These are phyloP conservation scores for Agaricus subrufescens DNA, from an alignment of 768 basidiomycete species.

Conservation along the genomic window DNA sequence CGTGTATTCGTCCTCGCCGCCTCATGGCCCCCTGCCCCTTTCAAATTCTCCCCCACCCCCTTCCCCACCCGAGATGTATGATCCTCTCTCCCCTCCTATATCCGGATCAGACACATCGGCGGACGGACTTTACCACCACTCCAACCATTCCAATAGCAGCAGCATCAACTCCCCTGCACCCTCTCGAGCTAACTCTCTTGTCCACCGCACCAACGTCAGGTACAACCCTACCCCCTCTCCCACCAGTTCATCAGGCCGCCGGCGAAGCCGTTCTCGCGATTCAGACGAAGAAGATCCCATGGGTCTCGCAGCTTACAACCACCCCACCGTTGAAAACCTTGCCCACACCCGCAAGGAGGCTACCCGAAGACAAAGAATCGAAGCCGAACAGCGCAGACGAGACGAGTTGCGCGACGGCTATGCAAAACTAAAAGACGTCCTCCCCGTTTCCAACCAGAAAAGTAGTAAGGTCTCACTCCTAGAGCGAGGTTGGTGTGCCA, in stretches of 20 bases:
- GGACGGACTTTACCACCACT: constrained; percentile 76
- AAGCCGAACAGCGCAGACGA: constrained; percentile 85
- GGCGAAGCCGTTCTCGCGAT: constrained; percentile 70
- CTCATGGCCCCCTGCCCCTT: constrained; percentile 65
- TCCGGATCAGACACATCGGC: constrained; percentile 89
- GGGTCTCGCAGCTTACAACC: constrained; percentile 46
- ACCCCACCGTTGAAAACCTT: constrained; percentile 49
- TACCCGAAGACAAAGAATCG: constrained; percentile 77
- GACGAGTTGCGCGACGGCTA: constrained; percentile 91
- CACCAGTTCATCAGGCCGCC: constrained; percentile 65
- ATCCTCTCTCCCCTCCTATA: constrained; percentile 79
- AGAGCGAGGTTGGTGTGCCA: constrained; percentile 64
- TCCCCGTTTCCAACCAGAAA: constrained; percentile 87
- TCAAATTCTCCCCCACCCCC: constrained; percentile 71
- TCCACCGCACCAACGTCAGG: constrained; percentile 61
- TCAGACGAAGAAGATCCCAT: constrained; percentile 72
- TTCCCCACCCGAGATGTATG: constrained; percentile 70
- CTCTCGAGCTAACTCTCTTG: constrained; percentile 70
- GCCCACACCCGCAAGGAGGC: constrained; percentile 81
- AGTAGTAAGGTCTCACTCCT: constrained; percentile 86
- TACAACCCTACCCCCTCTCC: constrained; percentile 85
- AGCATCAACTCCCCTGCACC: constrained; percentile 76
- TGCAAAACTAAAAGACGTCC: constrained; percentile 79
- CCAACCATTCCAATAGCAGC: constrained; percentile 76
- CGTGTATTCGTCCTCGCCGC: constrained; percentile 58